Base-by-base conservation (phyloP, 2,329 filamentous ascomycete genomes). In the Stagonosporopsis tanaceti region DNA sequence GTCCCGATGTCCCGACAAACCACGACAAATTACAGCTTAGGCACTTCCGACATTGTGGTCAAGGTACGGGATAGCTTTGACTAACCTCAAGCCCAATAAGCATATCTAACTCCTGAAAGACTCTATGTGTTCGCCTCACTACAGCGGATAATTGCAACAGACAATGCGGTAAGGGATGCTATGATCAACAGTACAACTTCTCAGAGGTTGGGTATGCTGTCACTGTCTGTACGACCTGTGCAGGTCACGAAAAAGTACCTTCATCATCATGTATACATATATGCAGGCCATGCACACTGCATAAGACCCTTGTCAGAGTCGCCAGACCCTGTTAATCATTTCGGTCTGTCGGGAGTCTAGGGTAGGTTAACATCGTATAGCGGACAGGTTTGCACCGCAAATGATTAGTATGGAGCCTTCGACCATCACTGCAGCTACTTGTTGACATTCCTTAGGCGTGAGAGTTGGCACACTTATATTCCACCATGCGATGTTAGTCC, bases 301-400 rank as follows among this genome's bases (percentile, higher is more conserved):
- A 42, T 9, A 7, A 32, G 39, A 44, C 9, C 48, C 39, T 37
- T 14, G 39, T 12, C 15, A 44, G 39, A 51, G 39, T 30, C 48
- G 39, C n/a, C 15, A 44, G 39, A 51, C 48, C 39, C 48, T 51
- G 39, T 44, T 11, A 44, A 42, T 44, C 39, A 28, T 25, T 30
- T 28, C 35, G 35, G 46, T 20, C 35, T 8, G 41, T 32, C 17
- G 17, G 47, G 20, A n/a, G 17, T 5, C 11, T 40, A 24, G 24
- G 27, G 20, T 34, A 25, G 9, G 35, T n/a, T n/a, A 27, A 11
- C 4, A 47, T 17, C 15, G 34, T 47, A 24, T 47, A 2, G 3
- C n/a, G 17, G 28, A 7, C 25, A 34, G 30, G 30, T 15, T 38
- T 17, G 12, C 7, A n/a, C 34, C n/a, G 14, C 20, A 22, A n/a